phyloP scores from a whole-genome alignment of 129 eudicot species.

The Chrysanthemum lavandulifolium region DNA sequence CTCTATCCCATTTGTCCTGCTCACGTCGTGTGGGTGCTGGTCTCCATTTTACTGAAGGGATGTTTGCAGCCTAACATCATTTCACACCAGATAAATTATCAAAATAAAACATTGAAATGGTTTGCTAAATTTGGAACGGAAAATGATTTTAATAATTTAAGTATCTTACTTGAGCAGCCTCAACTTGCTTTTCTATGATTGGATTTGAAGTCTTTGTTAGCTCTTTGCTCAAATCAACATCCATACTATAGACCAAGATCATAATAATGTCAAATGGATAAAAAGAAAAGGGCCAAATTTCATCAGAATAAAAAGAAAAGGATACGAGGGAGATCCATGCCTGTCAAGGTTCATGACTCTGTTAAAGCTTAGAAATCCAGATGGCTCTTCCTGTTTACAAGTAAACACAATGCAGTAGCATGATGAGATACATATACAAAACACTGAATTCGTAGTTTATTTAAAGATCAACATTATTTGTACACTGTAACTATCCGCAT shows the following conservation, averaged over 20 bases:
- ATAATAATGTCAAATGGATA: conserved; percentile 16
- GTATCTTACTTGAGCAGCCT: conserved; percentile 53
- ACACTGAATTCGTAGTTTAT: neutral
- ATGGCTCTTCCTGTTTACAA: conserved; percentile 65
- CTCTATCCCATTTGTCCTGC: conserved; percentile 93
- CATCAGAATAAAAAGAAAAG: neutral
- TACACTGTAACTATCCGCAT: conserved; percentile 1
- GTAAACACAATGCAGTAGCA: conserved; percentile 14
- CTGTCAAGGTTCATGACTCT: conserved; percentile 88
- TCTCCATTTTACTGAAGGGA: conserved; percentile 62
- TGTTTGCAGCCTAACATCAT: conserved; percentile 37
- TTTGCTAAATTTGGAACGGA: neutral
- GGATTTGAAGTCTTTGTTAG: conserved; percentile 51
- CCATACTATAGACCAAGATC: conserved; percentile 52
- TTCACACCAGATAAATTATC: conserved; percentile 7
- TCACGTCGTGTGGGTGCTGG: conserved; percentile 94
- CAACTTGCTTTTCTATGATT: conserved; percentile 43
- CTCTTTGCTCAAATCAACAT: conserved; percentile 86
- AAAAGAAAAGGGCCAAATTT: neutral
- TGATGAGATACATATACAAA: conserved; percentile 14
- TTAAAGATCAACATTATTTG: neutral
- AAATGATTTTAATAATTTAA: neutral
- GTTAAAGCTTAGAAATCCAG: conserved; percentile 91
- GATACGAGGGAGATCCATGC: conserved; percentile 35
- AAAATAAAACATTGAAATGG: conserved; percentile 5